Base-by-base conservation (phyloP, 2,329 filamentous ascomycete species). In the Pestalotiopsis sp. region DNA sequence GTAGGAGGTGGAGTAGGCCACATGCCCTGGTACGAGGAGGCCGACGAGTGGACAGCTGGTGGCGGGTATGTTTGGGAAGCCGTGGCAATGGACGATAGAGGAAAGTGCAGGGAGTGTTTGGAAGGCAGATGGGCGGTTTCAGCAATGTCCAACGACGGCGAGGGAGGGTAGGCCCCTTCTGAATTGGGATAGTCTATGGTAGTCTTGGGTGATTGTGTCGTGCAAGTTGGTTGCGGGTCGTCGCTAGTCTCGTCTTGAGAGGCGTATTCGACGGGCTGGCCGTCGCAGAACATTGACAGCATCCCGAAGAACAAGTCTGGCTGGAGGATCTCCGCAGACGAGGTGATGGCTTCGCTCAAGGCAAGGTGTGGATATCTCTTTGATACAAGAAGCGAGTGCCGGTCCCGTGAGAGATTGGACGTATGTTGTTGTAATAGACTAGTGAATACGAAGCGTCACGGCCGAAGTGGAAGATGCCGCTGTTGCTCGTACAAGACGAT, bases 1-100 rank as follows among this genome's bases (percentile, higher is more conserved):
- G 77, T 75, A 9, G 71, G 70, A 12, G 79, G 81, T 38, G 83
- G 80, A 31, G 80, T 83, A 45, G 78, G 76, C 77, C 80, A 81
- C 63, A 72, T 66, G 64, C 69, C 68, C 27, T 62, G 59, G 60
- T 72, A 67, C 23, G 75, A 73, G 67, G 75, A 73, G 58, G 72
- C 72, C 20, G 71, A 70, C 36, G 76, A 76, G 59, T 69, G 69
- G 12, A 72, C 31, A 11, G 71, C 73, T 31, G 68, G 64, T 41
- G 39, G 65, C 38, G 66, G 58, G 38, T 74, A 74, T 1, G 70
- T 38, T 27, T 70, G 72, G 56, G 74, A 31, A 49, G 72, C 70
- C 7, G 71, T 69, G 49, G 56, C 36, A 38, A 69, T 39, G 65
- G 56, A 12, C 2, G 68, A 49, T 36, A 31, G 45, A 52, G 45